These are phyloP conservation scores for Conticribra guillardii DNA, from an alignment of 108 stramenopile genomes.

Conservation along the genomic window DNA sequence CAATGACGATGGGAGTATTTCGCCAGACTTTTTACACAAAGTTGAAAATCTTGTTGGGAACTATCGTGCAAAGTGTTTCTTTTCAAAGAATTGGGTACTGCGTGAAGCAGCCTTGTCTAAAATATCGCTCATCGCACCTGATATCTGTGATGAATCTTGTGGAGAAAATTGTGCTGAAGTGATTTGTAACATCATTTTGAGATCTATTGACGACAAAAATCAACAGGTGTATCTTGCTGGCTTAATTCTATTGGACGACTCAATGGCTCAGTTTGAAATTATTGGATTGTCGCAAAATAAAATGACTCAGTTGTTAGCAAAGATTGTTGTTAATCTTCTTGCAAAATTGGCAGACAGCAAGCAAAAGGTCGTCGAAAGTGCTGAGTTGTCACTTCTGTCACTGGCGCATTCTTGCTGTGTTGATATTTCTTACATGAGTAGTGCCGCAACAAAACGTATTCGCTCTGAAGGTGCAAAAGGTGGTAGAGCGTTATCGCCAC, in stretches of 20 bases:
- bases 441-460: constrained; percentile 41
- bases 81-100: constrained; percentile 61
- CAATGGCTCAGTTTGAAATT: constrained; percentile 39
- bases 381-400: constrained; percentile 46
- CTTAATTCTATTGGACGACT: constrained; percentile 50
- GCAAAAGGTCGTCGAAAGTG: constrained; percentile 44
- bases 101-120: constrained; percentile 60
- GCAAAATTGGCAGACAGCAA: constrained; percentile 44
- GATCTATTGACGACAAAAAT: constrained; percentile 44
- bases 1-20: constrained; percentile 14
- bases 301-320: constrained; percentile 28
- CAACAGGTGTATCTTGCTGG: constrained; percentile 50
- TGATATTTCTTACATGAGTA: constrained; percentile 17
- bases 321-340: constrained; percentile 36
- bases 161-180: constrained; percentile 39
- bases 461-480: constrained; percentile 40
- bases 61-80: constrained; percentile 56
- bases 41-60: constrained; percentile 49
- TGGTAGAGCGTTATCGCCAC: constrained; percentile 33
- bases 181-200: constrained; percentile 35
- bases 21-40: constrained; percentile 42
- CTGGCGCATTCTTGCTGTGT: constrained; percentile 36
- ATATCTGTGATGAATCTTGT: constrained; percentile 9
- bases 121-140: constrained; percentile 44
- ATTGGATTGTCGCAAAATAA: constrained; percentile 15